Evolutionary conservation across 1,284 basidiomycete genomes (phyloP).

Genomic region (Tilletia setariae): DNA sequence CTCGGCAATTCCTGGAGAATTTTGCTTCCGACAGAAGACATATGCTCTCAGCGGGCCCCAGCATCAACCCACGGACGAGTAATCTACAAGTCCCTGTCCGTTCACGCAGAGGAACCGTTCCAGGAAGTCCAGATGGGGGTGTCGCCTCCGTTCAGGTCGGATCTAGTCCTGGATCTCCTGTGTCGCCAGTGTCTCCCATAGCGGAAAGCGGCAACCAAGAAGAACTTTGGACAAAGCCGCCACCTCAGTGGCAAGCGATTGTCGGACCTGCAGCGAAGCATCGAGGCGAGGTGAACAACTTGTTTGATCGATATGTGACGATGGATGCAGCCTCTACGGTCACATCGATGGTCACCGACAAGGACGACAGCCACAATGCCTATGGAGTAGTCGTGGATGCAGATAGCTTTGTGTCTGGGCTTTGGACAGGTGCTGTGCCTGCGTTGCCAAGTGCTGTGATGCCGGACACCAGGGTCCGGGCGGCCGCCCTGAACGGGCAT

Average conservation of each 20-base stretch:
- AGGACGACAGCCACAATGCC: background rate
- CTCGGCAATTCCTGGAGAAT: constrained; percentile 19
- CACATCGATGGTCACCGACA: background rate
- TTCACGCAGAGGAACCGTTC: constrained; percentile 10
- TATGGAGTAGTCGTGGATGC: constrained; percentile 1
- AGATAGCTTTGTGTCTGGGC: background rate
- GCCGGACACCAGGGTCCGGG: no score
- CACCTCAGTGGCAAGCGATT: constrained; percentile 24
- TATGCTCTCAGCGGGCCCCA: constrained; percentile 21
- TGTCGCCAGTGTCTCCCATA: background rate
- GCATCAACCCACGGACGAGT: background rate
- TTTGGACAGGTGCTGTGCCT: constrained; percentile 6
- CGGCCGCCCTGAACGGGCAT: no score
- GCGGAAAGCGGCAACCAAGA: background rate
- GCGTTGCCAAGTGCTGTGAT: background rate
- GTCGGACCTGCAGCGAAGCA: constrained; percentile 15
- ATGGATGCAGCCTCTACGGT: background rate
- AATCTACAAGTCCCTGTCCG: constrained; percentile 16
- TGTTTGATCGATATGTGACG: constrained; percentile 26
- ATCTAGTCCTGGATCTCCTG: background rate
- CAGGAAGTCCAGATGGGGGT: background rate
- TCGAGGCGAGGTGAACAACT: constrained; percentile 20
- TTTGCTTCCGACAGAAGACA: constrained; percentile 42
- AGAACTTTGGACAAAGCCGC: constrained; percentile 18
- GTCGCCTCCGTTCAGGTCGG: background rate